Base-by-base conservation (phyloP, 2,329 filamentous ascomycete species). In the Xylaria sp. region DNA sequence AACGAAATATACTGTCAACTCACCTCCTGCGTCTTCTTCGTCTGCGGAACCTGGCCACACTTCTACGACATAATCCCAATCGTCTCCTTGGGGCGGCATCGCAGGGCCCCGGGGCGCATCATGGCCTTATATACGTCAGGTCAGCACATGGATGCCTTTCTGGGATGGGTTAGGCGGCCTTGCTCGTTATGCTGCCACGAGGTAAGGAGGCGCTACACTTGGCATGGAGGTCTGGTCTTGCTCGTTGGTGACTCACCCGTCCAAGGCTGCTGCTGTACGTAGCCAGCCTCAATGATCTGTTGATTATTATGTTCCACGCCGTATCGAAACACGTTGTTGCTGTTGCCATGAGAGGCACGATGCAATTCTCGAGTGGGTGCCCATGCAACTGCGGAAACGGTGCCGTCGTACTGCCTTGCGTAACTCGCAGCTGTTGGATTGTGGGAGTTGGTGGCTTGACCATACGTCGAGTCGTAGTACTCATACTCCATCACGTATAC, bases 31-130 rank as follows among this genome's bases (percentile, higher is more conserved):
- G 48, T 59, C 47, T 47, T 57, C 46, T 47, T 57, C 46, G 30
- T 67, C 66, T 23, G 9, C 23, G 52, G 63, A 13, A 50, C 59
- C 64, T 30, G 68, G 69, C 64, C 61, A 65, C 0, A 70, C 69
- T 54, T 70, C 66, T n/a, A 70, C 59, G n/a, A 60, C 65, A 37
- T 69, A 70, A 23, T 68, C 65, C 69, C 69, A 71, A 7, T 64
- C 51, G 9, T 49, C 58, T 2, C 34, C 56, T 13, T 19, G 23
- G 5, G 51, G 10, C 13, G 5, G 11, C 5, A 19, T n/a, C 4
- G 9, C 44, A 37, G 52, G 4, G 9, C 16, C n/a, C 9, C 42
- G 53, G 59, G 34, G 47, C 47, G 16, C 55, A 9, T 49, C 54
- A 11, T 13, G 10, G 37, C 44, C 55, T 64, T 64, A 62, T 62